Base-by-base conservation (phyloP, 257 asterid genomes). In the Parsonsia alboflavescens region DNA sequence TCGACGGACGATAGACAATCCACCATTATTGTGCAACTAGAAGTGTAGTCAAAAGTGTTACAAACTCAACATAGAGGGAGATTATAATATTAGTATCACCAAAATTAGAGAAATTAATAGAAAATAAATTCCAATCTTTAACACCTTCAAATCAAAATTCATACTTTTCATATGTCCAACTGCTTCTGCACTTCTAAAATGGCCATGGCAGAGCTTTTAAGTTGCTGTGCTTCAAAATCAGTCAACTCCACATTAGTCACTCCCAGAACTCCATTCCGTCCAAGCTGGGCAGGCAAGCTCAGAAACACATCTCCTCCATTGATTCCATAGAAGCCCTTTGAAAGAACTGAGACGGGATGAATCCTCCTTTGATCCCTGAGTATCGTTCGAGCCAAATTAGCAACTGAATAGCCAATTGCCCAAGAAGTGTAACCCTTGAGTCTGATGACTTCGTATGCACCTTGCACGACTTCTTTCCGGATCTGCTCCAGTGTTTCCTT, bases 401-500 rank as follows among this genome's bases (percentile, higher is more conserved):
- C 96, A 0, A 82, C 98, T 0, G 98, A 93, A 80, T 93, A 93
- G 5, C 98, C 98, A 0, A 93, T 89, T 5, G 98, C 98, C 98
- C 98, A 93, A 0, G 98, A 93, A 26, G 97, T 93, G 90, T 93
- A 93, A 68, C 98, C 98, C 80, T 93, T 93, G 68, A 93, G 80
- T 10, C 73, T 81, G 68, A 93, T 93, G 36, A 93, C 98, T 69
- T 93, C 97, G 59, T 90, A 89, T 2, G 98, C 98, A 15, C 97
- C 73, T 13, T 87, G 87, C 24, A 90, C 92, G 1, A 93, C 98
- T 77, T 87, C 87, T 70, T 87, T 87, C 76, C 87, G 91, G 49
- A 93, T 93, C 73, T 80, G 84, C 73, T 84, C 93, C 0, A 93
- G 84, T 0, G 89, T 90, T 62, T 87, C 90, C 74, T 88, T 88